Percentiles rank a stretch among this genome's conserved stretches.
phyloP scores from a whole-genome alignment of 805 yeast genomes.

The Barnettozyma pratensis region DNA sequence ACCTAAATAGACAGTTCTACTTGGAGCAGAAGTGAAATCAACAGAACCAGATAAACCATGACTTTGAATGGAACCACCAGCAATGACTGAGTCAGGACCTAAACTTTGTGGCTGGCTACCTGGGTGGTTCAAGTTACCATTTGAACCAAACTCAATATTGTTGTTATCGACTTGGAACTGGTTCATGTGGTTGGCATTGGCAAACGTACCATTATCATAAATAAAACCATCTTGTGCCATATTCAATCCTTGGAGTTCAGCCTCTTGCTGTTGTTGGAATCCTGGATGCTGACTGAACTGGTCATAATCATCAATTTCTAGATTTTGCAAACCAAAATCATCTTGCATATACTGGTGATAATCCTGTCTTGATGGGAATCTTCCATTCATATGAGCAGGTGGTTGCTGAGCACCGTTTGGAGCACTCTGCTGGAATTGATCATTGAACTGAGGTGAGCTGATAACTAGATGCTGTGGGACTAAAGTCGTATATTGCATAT shows the following conservation, averaged over 20 bases:
- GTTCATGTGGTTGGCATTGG: background rate
- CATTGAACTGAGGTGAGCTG: slow-evolving; percentile 17
- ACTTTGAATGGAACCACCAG: background rate
- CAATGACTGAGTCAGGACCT: slow-evolving; percentile 9
- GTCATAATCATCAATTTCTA: slow-evolving; percentile 7
- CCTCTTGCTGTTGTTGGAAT: slow-evolving; percentile 4
- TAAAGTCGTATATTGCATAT: slow-evolving; percentile 20
- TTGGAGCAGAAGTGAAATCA: slow-evolving; percentile 46
- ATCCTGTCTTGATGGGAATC: slow-evolving; percentile 14
- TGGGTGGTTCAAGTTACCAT: background rate
- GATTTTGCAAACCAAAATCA: slow-evolving; percentile 4
- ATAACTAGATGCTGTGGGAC: slow-evolving; percentile 23
- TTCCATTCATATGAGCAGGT: slow-evolving; percentile 1
- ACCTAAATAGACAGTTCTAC: slow-evolving; percentile 87
- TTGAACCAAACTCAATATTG: background rate
- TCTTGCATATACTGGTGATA: slow-evolving; percentile 11
- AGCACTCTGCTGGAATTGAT: slow-evolving; percentile 9
- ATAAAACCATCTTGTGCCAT: background rate
- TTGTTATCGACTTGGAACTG: background rate
- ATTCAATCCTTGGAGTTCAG: background rate
- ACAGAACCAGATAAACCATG: slow-evolving; percentile 4
- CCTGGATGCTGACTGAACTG: slow-evolving; percentile 1
- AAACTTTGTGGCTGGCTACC: background rate
- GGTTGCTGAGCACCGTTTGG: background rate
- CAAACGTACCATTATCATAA: background rate